These are phyloP conservation scores for Striga hermonthica DNA, from an alignment of 305 asterid genomes.

Conservation along the genomic window DNA sequence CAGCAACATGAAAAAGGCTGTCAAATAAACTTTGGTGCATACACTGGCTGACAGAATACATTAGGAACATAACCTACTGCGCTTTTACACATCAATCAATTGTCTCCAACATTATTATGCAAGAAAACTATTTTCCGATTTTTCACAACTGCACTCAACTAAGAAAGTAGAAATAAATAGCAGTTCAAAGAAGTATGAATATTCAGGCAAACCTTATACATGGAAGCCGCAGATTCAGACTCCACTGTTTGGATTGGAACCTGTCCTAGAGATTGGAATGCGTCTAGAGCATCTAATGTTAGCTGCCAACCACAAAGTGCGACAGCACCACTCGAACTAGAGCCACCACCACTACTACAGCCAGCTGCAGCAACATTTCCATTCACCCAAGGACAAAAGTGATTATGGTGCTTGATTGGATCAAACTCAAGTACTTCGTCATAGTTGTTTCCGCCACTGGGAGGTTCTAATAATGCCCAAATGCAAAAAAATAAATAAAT, in stretches of 20 bases:
- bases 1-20: neutral
- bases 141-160: slow-evolving; percentile 8
- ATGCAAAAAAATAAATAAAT: too few relatives aligned
- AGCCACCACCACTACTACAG: slow-evolving; percentile 69
- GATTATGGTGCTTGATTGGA: slow-evolving; percentile 91
- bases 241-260: slow-evolving; percentile 83
- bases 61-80: neutral
- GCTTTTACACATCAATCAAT: slow-evolving; percentile 22
- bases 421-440: slow-evolving; percentile 85
- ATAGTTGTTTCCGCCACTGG: slow-evolving; percentile 88
- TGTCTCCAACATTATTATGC: slow-evolving; percentile 16
- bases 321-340: slow-evolving; percentile 69
- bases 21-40: neutral
- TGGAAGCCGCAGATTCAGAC: slow-evolving; percentile 98
- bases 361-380: slow-evolving; percentile 99
- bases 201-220: slow-evolving; percentile 69
- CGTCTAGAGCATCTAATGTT: slow-evolving; percentile 94
- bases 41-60: neutral
- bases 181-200: slow-evolving; percentile 10
- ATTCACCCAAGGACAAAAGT: slow-evolving; percentile 98
- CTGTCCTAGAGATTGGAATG: slow-evolving; percentile 79
- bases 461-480: slow-evolving; percentile 57
- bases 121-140: neutral
- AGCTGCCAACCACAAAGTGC: slow-evolving; percentile 98
- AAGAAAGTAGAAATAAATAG: neutral